Evolutionary conservation across 805 yeast species (phyloP).

Genomic region (Candida stauntonica): DNA sequence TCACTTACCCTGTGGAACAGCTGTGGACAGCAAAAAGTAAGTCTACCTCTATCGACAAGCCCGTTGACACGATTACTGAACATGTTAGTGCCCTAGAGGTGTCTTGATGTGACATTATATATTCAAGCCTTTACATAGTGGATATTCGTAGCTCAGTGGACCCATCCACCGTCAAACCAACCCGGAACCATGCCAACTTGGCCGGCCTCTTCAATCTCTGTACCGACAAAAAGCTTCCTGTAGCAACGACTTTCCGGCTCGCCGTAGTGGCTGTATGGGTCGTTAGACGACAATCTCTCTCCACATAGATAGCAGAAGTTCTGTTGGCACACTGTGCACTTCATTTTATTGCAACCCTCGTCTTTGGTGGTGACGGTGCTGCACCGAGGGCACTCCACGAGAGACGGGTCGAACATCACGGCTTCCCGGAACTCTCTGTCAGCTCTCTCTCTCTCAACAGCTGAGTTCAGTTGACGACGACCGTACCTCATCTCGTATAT

Average conservation of each 20-base stretch:
- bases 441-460: slow-evolving; percentile 42
- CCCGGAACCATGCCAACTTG: no score
- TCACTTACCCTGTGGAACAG: slow-evolving; percentile 19
- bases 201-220: no score
- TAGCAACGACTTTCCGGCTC: no score
- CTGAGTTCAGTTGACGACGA: slow-evolving; percentile 34
- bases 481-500: slow-evolving; percentile 37
- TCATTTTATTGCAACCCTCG: slow-evolving; percentile 66
- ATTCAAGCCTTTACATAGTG: not conserved
- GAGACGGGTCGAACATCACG: slow-evolving; percentile 37
- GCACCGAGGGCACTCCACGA: slow-evolving; percentile 52
- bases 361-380: slow-evolving; percentile 43
- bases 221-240: no score
- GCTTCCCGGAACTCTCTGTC: slow-evolving; percentile 44
- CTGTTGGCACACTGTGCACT: slow-evolving; percentile 44
- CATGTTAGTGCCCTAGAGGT: slow-evolving; percentile 11
- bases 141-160: no score
- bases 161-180: no score
- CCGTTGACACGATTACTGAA: slow-evolving; percentile 11
- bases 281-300: no score
- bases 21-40: slow-evolving; percentile 4
- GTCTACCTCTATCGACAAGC: slow-evolving; percentile 3
- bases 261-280: no score
- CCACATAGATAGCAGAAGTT: slow-evolving; percentile 57
- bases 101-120: slow-evolving; percentile 3